Base-by-base conservation (phyloP, 1,139 yeast genomes). In the Arxiozyma heterogenica region DNA sequence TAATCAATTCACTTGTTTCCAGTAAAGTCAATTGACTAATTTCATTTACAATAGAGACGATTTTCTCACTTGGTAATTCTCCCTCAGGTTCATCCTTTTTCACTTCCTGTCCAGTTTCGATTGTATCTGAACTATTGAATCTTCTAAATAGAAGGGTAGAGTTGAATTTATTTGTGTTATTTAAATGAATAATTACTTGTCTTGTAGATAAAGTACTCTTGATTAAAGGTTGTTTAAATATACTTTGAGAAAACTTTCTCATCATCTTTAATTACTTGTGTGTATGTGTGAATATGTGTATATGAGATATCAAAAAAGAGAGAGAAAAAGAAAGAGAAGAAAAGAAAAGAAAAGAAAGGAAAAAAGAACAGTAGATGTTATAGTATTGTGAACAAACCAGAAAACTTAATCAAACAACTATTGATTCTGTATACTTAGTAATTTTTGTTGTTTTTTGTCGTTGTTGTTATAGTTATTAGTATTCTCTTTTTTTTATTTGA, bases 21-120 rank as follows among this genome's bases (percentile, higher is more conserved):
- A 91, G 78, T 56, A 93, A 80, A 21, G 95, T 90, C 70, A 93
- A 80, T 63, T 86, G 81, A 54, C 97, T 84, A 69, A 93, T 93
- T 67, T 88, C 88, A 66, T 89, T 94, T 56, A 94, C 98, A 65
- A 93, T 91, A 58, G 83, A 73, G 49, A 85, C 68, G 71, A 93
- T 91, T 73, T 93, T 91, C 61, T 98, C 49, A 34, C 41, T 46
- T 30, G 50, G 50, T 23, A 48, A 41, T 17, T 41, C 50, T 4
- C 50, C 50, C 20, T 21, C 20, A 4, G 41, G 94, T 73, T 87
- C 95, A 55, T 86, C 94, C 54, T 84, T 77, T 11, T 78, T 72
- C 2, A 45, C 44, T 18, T 51, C 39, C 2, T 51, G 34, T 7
- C 78, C 73, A 41, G 74, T 66, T 47, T 34, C 39, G 4, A 2